Base-by-base conservation (phyloP, 371 early-diverging fungal species). In the Rhizopus stolonifer region DNA sequence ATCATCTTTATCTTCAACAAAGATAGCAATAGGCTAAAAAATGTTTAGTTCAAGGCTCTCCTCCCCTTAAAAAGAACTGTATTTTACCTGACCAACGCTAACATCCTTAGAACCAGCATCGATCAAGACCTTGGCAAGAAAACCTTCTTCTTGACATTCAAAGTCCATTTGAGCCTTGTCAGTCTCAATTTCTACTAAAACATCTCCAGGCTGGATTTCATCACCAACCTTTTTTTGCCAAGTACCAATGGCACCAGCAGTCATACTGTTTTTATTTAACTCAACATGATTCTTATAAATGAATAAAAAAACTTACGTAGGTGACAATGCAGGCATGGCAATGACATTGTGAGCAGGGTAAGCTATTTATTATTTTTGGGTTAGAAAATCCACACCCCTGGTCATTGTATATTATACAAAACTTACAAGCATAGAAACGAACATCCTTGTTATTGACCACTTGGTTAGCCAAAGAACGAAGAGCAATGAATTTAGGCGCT, bases 91-190 rank as follows among this genome's bases (percentile, higher is more conserved):
- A 54, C 86, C 87, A 46, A 93, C 90, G 48, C 70, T 48, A 39
- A 89, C 81, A 63, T 96, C 96, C 85, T 97, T 95, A 53, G 87
- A 69, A 26, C 94, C 94, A 40, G 78, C 68, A 6, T 89, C 86
- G 22, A 92, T 75, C 59, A 99, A 77, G 68, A 96, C 83, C 85
- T 96, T 92, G 65, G 97, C 99, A 32, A 99, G 62, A 65, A 77
- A 96, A 36, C 99, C 99, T 64, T 96, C 96, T 60, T 99, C 99
- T 77, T 98, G 97, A 79, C 91, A 95, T 78, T 99, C 99, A 74
- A 97, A 95, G 72, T 99, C 99, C 96, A 99, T 98, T 77, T 94
- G 95, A 43, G 99, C 99, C 87, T 99, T 99, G 79, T 99, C 98
- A 23, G 99, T 99, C 78, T 99, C 99, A 54, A 99, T 93, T 77